Conservation (phyloP, 495 filamentous ascomycete genomes). For the Xylaria grammica region DNA sequence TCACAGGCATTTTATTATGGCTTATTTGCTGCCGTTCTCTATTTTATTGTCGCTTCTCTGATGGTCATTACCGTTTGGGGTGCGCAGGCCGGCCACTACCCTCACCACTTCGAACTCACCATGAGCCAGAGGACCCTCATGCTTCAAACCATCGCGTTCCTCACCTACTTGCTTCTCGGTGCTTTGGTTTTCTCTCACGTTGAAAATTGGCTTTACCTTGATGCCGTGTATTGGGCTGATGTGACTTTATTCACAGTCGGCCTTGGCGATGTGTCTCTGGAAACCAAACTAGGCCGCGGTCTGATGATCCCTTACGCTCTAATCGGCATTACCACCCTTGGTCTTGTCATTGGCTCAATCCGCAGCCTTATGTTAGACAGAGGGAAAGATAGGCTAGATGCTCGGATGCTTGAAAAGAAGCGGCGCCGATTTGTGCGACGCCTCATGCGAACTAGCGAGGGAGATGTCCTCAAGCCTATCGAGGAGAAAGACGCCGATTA, state of each 20-base stretch:
- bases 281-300: constrained; percentile 59
- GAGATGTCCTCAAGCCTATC: constrained; percentile 57
- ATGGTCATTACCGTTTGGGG: constrained; percentile 73
- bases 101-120: constrained; percentile 72
- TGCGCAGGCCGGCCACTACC: constrained; percentile 66
- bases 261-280: constrained; percentile 70
- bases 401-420: constrained; percentile 73
- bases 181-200: constrained; percentile 71
- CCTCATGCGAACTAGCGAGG: constrained; percentile 54
- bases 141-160: constrained; percentile 83
- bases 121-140: constrained; percentile 80
- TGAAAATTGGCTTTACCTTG: constrained; percentile 79
- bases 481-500: constrained; percentile 32
- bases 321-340: constrained; percentile 79
- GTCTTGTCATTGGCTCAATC: constrained; percentile 85
- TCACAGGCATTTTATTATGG: constrained; percentile 84
- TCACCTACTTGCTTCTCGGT: constrained; percentile 76
- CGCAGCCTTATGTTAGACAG: constrained; percentile 79
- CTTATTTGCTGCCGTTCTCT: constrained; percentile 74
- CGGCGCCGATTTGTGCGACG: constrained; percentile 57
- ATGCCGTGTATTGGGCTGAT: constrained; percentile 83
- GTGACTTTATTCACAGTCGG: constrained; percentile 87
- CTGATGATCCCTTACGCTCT: constrained; percentile 82
- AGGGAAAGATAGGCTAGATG: constrained; percentile 70
- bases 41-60: constrained; percentile 74